Evolutionary conservation across 1,139 yeast species (phyloP).

Genomic region (Kodamaea fungicola): DNA sequence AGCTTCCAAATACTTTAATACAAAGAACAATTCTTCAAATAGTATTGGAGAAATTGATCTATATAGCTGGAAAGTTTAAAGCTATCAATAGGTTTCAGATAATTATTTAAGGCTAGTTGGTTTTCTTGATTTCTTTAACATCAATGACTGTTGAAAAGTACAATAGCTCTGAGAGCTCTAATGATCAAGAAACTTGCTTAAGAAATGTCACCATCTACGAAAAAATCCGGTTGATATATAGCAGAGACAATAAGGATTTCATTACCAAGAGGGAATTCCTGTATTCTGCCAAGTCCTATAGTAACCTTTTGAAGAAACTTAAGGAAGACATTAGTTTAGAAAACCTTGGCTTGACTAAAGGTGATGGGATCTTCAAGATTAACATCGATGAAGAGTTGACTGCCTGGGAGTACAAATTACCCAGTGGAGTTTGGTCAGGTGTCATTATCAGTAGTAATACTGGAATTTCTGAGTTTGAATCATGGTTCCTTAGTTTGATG

Average conservation of each 20-base stretch:
- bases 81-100: no score
- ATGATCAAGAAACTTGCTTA: constrained; percentile 5
- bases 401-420: constrained; percentile 9
- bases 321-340: neutral
- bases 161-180: constrained; percentile 4
- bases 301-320: constrained; percentile 2
- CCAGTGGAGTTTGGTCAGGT: constrained; percentile 21
- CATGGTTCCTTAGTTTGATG: constrained; percentile 32
- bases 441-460: constrained; percentile 24
- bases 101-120: no score
- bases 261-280: constrained; percentile 11
- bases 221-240: constrained; percentile 29
- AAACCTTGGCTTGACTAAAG: no score
- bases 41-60: no score
- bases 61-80: no score
- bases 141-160: neutral
- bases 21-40: no score
- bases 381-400: constrained; percentile 4
- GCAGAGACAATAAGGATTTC: constrained; percentile 17
- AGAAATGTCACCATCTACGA: constrained; percentile 27
- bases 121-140: neutral
- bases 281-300: neutral
- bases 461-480: constrained; percentile 24
- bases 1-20: no score
- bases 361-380: constrained; percentile 2